Evolutionary conservation across 2,329 filamentous ascomycete genomes (phyloP), one percentile per base, ranked within the genome.

Genomic region (Colletotrichum sp.): DNA sequence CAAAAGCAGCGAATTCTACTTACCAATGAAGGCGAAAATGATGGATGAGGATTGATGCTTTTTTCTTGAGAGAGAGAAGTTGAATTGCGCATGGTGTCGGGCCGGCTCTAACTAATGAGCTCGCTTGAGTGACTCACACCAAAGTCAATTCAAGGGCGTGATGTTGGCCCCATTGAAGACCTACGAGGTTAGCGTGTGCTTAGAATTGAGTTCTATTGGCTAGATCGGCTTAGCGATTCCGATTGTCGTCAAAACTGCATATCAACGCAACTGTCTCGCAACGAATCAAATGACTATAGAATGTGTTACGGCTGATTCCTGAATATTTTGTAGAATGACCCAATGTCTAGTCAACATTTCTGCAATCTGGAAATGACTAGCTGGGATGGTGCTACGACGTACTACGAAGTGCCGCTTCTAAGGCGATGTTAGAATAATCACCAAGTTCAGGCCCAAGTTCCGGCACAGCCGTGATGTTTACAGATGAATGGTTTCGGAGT

Each of bases 221-320:
- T 21, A 21, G 43, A 48, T 13, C 43, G 43, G 43, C 43, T 13
- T 4, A 21, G 10, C 9, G 0, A 0, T 48, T 21, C 43, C 43
- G 43, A 13, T 21, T 2, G 9, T 4, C n/a, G 18, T 48, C 43
- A 21, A 48, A 48, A n/a, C 39, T n/a, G 39, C 39, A 48, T n/a
- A n/a, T 48, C 18, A 48, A 48, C 9, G 1, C 39, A n/a, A n/a
- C 18, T n/a, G 9, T 48, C 18, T 48, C 39, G 2, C 43, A 48
- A 48, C 6, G n/a, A 0, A 0, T 3, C 43, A 48, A 21, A 21
- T 13, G 1, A 13, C 1, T 21, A n/a, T 13, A 21, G 5, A 21
- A 21, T 13, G 12, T 21, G 1, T 48, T 21, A 48, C 43, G 10
- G 10, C 43, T 21, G 10, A 21, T 21, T 48, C 0, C n/a, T 12